A percentile compares a stretch with the other conserved stretches of the same genome.
These are phyloP conservation scores for Caloboletus firmus DNA, from an alignment of 1,284 basidiomycete species.

Conservation along the genomic window DNA sequence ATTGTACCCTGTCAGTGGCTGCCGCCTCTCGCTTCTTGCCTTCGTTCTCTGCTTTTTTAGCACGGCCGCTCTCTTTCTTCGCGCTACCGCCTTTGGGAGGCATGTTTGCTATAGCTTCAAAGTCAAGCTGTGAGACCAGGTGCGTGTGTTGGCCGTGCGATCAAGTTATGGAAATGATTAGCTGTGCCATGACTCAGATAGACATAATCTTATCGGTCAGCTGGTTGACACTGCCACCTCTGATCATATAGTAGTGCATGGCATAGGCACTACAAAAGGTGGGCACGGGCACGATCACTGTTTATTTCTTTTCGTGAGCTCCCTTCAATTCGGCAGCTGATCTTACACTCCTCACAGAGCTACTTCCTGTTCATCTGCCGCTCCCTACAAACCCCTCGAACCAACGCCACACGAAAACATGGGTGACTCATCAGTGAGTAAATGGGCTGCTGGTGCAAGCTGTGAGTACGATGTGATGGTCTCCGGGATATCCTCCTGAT, in stretches of 20 bases:
- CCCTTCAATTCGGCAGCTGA: not conserved
- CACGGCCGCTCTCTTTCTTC: conserved; percentile 85
- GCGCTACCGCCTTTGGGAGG: conserved; percentile 83
- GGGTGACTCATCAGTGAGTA: conserved; percentile 30
- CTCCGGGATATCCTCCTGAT: not conserved
- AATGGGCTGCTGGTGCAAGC: conserved; percentile 34
- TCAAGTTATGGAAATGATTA: not conserved
- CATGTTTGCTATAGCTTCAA: conserved; percentile 47
- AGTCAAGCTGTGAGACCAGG: conserved; percentile 3
- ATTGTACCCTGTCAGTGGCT: conserved; percentile 55
- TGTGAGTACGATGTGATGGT: conserved; percentile 23
- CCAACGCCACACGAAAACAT: conserved; percentile 12
- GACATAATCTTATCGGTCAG: conserved; percentile 29
- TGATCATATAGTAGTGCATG: conserved; percentile 8
- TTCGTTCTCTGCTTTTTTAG: conserved; percentile 94
- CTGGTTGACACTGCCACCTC: conserved; percentile 28
- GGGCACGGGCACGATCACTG: conserved; percentile 1
- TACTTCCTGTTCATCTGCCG: not conserved
- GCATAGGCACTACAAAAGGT: conserved; percentile 13
- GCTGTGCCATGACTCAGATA: conserved; percentile 26
- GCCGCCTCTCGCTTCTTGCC: conserved; percentile 68
- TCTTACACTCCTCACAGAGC: conserved; percentile 1
- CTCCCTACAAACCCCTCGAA: not conserved
- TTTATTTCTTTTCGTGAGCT: not conserved
- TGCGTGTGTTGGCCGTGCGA: conserved; percentile 5